Base-by-base conservation (phyloP, 352 stramenopile genomes). In the Globisporangium radiosum region DNA sequence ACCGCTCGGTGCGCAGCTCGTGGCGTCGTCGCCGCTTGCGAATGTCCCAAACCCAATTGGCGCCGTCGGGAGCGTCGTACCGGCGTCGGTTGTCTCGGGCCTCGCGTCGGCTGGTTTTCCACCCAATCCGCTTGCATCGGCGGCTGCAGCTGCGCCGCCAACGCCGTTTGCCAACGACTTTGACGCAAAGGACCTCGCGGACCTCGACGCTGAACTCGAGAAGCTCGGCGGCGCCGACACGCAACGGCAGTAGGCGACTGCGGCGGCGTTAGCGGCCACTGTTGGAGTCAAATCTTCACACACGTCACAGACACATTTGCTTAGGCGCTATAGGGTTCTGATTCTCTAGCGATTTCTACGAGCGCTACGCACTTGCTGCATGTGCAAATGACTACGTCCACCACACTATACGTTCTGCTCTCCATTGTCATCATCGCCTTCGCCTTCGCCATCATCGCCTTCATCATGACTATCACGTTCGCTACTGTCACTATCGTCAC, bases 11-110 rank as follows among this genome's bases (percentile, higher is more conserved):
- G 65, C 66, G 37, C 80, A 94, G 65, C 71, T 91, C 52, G 71
- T 92, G 49, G 70, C 79, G 47, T 85, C 75, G 65, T 86, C 78
- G 49, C 85, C 84, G 56, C 63, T 94, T 36, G 75, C 58, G 39
- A 68, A 73, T 10, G 69, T 90, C n/a, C 82, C 85, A 7, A 94
- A 94, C 70, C 85, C 85, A 54, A 87, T 94, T 61, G 76, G 77
- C 5, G 76, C 77, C 39, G 56, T 92, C 17, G 72, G 74, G 54
- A 81, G 65, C 40, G 62, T 81, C 25, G 54, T 90, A 48, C 78
- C 77, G 5, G 43, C 75, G 9, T 81, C 71, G 1, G 44, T 89
- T 15, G 68, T 78, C 4, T 76, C 75, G 9, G 68, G 72, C 47
- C 55, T 88, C 43, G 69, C 70, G 15, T 68, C 70, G 1, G 62